Conservation (phyloP, 352 stramenopile species). For the Blastocystis sp. region DNA sequence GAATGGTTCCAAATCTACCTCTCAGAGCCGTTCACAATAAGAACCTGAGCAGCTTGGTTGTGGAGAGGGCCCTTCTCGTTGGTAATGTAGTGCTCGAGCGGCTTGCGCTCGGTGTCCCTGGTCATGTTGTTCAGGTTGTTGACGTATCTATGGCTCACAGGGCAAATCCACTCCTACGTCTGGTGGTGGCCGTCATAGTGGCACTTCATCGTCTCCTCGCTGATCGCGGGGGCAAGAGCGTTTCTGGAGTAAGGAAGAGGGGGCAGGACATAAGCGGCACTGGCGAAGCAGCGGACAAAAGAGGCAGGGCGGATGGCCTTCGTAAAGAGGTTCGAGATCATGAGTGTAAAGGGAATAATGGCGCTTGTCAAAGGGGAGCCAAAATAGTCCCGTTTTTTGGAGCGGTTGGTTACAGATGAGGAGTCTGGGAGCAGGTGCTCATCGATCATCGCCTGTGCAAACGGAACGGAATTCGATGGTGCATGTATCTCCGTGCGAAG, state of each 20-base stretch:
- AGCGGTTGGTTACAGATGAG: neutral
- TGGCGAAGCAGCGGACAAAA: constrained; percentile 43
- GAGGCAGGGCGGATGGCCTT: neutral
- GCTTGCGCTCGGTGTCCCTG: constrained; percentile 71
- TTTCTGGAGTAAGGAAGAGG: constrained; percentile 83
- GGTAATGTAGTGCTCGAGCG: constrained; percentile 71
- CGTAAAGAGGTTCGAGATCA: constrained; percentile 3
- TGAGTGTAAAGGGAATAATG: constrained; percentile 8
- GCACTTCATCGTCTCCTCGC: constrained; percentile 84
- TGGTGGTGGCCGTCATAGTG: constrained; percentile 87
- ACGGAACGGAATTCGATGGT: neutral
- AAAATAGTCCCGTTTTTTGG: neutral
- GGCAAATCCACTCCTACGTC: constrained; percentile 71
- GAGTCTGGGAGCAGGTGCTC: neutral
- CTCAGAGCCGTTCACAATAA: constrained; percentile 78
- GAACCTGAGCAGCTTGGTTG: constrained; percentile 75
- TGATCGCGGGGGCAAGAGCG: constrained; percentile 83
- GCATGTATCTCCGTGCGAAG: no score
- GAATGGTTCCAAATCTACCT: constrained; percentile 75
- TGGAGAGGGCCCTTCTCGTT: constrained; percentile 73
- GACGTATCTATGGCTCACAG: constrained; percentile 79
- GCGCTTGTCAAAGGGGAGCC: neutral
- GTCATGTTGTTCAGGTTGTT: constrained; percentile 74
- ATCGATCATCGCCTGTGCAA: neutral
- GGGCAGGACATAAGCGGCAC: constrained; percentile 70